Evolutionary conservation across 2,329 filamentous ascomycete genomes (phyloP).

Genomic region (Coleophoma cylindrospora): DNA sequence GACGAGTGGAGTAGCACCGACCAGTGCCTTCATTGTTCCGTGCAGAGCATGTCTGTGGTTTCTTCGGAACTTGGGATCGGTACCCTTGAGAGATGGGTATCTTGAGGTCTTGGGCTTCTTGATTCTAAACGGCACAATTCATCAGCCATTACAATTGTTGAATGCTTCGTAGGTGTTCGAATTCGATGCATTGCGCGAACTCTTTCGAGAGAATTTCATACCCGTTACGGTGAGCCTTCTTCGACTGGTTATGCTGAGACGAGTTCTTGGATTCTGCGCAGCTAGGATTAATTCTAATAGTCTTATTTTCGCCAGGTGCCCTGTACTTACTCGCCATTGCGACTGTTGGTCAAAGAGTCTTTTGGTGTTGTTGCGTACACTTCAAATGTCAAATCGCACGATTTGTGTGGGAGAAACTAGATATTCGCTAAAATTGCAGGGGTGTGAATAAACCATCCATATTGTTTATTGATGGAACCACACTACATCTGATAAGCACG

Average conservation of each 20-base stretch:
- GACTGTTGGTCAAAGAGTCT: conserved; percentile 27
- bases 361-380: conserved; percentile 5
- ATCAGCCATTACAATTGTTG: neutral
- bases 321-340: conserved; percentile 65
- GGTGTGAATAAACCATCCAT: neutral
- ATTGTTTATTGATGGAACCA: too few species aligned
- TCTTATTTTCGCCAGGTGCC: neutral
- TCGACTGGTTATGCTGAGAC: conserved; percentile 97
- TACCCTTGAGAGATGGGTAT: conserved; percentile 98
- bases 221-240: conserved; percentile 99
- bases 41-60: conserved; percentile 99
- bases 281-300: neutral
- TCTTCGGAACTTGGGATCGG: conserved; percentile 99
- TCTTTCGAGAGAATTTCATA: conserved; percentile 40
- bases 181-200: neutral
- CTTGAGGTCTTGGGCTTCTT: conserved; percentile 99
- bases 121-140: conserved; percentile 59
- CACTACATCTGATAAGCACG: too few species aligned
- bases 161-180: neutral
- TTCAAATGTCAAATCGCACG: neutral
- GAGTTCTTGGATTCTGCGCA: conserved; percentile 96
- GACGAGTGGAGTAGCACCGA: conserved; percentile 44
- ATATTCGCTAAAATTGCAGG: neutral
- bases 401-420: neutral
- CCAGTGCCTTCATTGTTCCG: conserved; percentile 96